Evolutionary conservation across 208 protist genomes (phyloP).

Genomic region (Wallacemonas collosoma): DNA sequence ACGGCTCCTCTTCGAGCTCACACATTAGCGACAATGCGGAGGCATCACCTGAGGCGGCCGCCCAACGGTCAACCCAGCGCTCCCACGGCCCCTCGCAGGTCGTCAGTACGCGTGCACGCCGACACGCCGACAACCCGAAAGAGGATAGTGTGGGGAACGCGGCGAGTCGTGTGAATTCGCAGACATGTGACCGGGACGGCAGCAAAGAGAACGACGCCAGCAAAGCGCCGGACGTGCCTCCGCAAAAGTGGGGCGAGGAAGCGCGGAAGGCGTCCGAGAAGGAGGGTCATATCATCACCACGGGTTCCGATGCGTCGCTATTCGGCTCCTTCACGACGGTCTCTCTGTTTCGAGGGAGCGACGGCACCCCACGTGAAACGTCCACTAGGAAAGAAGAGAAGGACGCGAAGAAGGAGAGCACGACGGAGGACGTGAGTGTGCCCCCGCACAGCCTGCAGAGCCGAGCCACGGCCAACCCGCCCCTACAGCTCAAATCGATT

Average conservation of each 20-base stretch:
- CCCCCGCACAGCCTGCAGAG: not conserved
- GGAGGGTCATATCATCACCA: no score
- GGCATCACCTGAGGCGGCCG: not conserved
- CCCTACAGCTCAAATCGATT: conserved; percentile 11
- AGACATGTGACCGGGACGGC: no score
- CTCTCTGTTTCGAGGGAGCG: not conserved
- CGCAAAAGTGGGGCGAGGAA: no score
- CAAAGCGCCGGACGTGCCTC: no score
- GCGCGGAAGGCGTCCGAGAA: no score
- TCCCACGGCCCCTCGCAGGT: no score
- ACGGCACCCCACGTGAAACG: not conserved
- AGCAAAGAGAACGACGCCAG: no score
- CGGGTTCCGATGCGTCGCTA: not conserved
- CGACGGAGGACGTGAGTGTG: not conserved
- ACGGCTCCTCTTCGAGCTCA: not conserved
- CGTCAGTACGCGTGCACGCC: no score
- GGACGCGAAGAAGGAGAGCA: not conserved
- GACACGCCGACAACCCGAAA: no score
- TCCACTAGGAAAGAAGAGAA: not conserved
- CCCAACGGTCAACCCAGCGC: not conserved
- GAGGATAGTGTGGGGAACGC: no score
- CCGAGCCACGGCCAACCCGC: not conserved
- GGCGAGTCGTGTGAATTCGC: no score
- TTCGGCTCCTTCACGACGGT: not conserved
- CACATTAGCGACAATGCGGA: not conserved